Percentiles rank a stretch among this genome's conserved stretches.
These are phyloP conservation scores for Prunus mira DNA, from an alignment of 306 rosid genomes.

Conservation along the genomic window DNA sequence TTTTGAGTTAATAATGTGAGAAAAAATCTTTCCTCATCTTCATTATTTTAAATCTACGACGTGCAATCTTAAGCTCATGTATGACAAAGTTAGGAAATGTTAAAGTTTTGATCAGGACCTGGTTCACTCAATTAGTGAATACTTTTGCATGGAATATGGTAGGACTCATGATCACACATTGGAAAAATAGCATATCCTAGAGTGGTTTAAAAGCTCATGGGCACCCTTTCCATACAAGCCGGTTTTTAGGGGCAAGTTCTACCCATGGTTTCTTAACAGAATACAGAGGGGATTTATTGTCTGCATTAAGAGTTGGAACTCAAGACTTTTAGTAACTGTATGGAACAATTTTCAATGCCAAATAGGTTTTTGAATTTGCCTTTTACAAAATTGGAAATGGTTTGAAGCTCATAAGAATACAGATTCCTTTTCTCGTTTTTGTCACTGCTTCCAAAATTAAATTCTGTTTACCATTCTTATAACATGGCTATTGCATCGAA, in stretches of 20 bases:
- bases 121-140: background rate
- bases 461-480: background rate
- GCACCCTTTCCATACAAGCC: too few relatives aligned
- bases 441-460: background rate
- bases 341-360: background rate
- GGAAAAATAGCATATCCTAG: too few relatives aligned
- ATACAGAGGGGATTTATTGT: background rate
- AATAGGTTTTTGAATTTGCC: background rate
- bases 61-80: background rate
- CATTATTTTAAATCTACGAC: background rate
- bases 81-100: background rate
- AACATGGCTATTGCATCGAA: background rate
- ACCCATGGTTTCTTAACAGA: too few relatives aligned
- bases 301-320: background rate
- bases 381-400: background rate
- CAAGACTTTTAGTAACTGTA: background rate
- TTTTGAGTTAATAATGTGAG: background rate
- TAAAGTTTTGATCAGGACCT: background rate
- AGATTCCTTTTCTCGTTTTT: background rate
- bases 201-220: too few relatives aligned
- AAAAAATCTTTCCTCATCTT: background rate
- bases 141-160: background rate
- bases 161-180: too few relatives aligned
- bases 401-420: background rate
- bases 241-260: too few relatives aligned